phyloP scores from a whole-genome alignment of 202 grass and related monocot species.

The Saccharum hybrid region DNA sequence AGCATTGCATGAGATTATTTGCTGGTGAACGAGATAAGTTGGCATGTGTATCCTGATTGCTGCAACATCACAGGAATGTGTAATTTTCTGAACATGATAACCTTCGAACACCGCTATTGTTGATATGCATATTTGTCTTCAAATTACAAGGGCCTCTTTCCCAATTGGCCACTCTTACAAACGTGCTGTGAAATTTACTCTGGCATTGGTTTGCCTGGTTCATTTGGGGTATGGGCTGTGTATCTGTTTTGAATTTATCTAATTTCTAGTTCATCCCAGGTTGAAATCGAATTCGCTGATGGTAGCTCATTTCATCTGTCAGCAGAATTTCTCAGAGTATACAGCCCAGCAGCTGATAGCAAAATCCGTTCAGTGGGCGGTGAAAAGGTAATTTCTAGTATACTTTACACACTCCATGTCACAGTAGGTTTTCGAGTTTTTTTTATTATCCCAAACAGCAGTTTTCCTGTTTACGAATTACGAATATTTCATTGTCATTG shows the following conservation, averaged over 20 bases:
- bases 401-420: background rate
- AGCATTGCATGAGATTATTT: slow-evolving; percentile 2
- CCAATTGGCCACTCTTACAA: background rate
- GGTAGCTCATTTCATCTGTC: slow-evolving; percentile 71
- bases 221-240: background rate
- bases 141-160: background rate
- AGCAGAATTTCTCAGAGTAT: slow-evolving; percentile 91
- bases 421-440: background rate
- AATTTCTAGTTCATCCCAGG: slow-evolving; percentile 46
- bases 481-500: background rate
- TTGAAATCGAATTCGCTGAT: slow-evolving; percentile 80
- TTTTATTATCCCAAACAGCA: background rate
- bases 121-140: background rate
- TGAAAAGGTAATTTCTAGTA: slow-evolving; percentile 70
- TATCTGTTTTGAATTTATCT: slow-evolving; percentile 12
- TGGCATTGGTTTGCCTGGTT: background rate
- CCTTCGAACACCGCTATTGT: background rate
- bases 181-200: background rate
- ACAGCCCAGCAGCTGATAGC: slow-evolving; percentile 84
- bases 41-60: background rate
- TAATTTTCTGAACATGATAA: background rate
- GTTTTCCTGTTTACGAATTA: background rate
- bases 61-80: too few species aligned
- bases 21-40: background rate
- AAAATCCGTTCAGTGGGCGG: slow-evolving; percentile 89